Evolutionary conservation across 441 rosid species (phyloP), one percentile per base, ranked within the genome.

Genomic region (Breynia disticha): DNA sequence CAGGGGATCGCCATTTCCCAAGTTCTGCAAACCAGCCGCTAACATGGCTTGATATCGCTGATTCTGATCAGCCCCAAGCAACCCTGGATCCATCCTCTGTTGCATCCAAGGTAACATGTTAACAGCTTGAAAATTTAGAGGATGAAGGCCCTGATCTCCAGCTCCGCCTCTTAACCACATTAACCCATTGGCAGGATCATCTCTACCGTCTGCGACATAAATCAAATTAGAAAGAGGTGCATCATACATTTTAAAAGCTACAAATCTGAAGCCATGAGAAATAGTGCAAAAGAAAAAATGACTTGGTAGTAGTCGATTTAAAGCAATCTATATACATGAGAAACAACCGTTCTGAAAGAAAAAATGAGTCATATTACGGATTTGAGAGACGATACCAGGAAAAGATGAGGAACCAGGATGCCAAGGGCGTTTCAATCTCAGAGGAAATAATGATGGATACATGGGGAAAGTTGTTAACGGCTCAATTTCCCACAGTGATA

Each of bases 401-500:
- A 70, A 47, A 48, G 70, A 57, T 6, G 67, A 20, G n/a, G 58
- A 24, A 39, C 70, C 70, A 47, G 67, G 61, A 44, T 53, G 70
- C 74, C 74, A 70, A 56, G 95, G 90, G 28, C 93, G 87, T 61
- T 86, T 83, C 16, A 90, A 72, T 68, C 95, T 76, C 35, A 85
- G 85, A 19, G 98, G 94, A 65, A 90, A 90, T 18, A 74, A 81
- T 46, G 98, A 85, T 44, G 98, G 84, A 69, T 90, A 90, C 95
- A 90, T 87, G 1, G 96, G 98, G 57, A 87, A 90, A 17, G 96
- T 90, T 46, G 98, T 85, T 17, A 90, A 72, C 35, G 98, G 98
- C 66, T 87, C 98, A 62, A 90, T 87, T 77, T 90, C 96, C 98
- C 96, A 87, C 50, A 90, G 64, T 16, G 96, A 90, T 24, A 82